A percentile compares a stretch with the other conserved stretches of the same genome.
Conservation (phyloP, 768 basidiomycete genomes). For the Lentinus tigrinus region DNA sequence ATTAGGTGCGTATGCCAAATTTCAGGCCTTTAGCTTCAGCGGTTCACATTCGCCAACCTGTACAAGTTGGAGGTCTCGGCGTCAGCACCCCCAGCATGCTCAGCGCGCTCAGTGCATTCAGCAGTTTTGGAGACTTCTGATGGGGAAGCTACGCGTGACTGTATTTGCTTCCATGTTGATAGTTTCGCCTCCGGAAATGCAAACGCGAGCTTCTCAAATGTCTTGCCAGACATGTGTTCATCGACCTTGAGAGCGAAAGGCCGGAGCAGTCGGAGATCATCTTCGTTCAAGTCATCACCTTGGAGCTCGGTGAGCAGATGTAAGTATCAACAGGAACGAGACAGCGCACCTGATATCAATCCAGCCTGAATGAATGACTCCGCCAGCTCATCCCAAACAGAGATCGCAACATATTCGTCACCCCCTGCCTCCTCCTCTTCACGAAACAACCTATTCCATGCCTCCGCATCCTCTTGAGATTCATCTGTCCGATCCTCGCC, state of each 20-base stretch:
- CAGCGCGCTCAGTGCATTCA: too few relatives aligned
- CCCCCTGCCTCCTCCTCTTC: neutral
- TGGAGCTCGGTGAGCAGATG: neutral
- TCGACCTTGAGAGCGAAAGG: conserved; percentile 8
- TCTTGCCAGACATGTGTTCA: neutral
- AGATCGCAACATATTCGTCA: conserved; percentile 9
- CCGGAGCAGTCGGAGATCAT: neutral
- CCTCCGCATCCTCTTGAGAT: too few relatives aligned
- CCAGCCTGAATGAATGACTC: neutral
- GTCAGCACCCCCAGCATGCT: too few relatives aligned
- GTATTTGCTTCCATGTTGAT: neutral
- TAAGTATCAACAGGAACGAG: neutral
- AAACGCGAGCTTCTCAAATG: conserved; percentile 3
- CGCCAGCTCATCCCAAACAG: conserved; percentile 5
- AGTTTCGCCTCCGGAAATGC: conserved; percentile 2
- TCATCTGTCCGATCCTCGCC: too few relatives aligned
- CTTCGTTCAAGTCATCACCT: neutral
- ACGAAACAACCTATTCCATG: neutral
- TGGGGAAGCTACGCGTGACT: neutral
- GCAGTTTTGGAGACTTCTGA: too few relatives aligned
- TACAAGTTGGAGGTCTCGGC: too few relatives aligned
- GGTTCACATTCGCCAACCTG: too few relatives aligned
- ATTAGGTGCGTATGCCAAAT: too few relatives aligned
- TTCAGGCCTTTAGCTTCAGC: too few relatives aligned
- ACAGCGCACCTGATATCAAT: neutral